Conservation (phyloP, 2,329 filamentous ascomycete genomes). For the Exophiala spinifera region DNA sequence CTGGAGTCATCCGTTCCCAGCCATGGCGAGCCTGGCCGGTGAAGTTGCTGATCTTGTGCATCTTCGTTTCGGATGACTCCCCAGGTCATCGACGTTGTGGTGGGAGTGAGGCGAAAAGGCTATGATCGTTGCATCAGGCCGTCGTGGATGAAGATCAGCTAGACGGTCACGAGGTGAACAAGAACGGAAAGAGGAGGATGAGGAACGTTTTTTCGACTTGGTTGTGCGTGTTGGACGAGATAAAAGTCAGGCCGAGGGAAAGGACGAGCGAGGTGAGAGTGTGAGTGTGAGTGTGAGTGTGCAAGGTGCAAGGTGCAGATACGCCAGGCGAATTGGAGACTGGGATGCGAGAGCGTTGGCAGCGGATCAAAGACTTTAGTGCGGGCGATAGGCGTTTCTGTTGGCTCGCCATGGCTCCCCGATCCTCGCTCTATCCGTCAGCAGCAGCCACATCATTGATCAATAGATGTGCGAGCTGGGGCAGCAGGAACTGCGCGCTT, state of each 20-base stretch:
- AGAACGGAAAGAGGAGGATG: background rate
- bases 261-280: constrained; percentile 1
- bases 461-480: constrained; percentile 5
- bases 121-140: constrained; percentile 26
- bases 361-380: background rate
- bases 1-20: constrained; percentile 65
- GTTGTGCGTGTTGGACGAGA: background rate
- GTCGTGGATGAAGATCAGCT: background rate
- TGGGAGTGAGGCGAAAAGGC: constrained; percentile 12
- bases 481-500: background rate
- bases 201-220: background rate
- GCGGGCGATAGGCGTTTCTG: background rate
- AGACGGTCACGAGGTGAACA: background rate
- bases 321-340: too few relatives aligned
- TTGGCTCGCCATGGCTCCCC: background rate
- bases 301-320: too few relatives aligned
- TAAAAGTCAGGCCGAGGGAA: background rate
- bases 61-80: constrained; percentile 37
- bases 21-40: constrained; percentile 64
- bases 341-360: background rate
- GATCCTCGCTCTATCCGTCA: background rate
- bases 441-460: background rate
- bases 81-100: constrained; percentile 29
- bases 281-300: too few relatives aligned
- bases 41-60: constrained; percentile 69